A percentile compares a stretch with the other conserved stretches of the same genome.
These are phyloP conservation scores for Cydonia oblonga DNA, from an alignment of 331 rosid species.

Conservation along the genomic window DNA sequence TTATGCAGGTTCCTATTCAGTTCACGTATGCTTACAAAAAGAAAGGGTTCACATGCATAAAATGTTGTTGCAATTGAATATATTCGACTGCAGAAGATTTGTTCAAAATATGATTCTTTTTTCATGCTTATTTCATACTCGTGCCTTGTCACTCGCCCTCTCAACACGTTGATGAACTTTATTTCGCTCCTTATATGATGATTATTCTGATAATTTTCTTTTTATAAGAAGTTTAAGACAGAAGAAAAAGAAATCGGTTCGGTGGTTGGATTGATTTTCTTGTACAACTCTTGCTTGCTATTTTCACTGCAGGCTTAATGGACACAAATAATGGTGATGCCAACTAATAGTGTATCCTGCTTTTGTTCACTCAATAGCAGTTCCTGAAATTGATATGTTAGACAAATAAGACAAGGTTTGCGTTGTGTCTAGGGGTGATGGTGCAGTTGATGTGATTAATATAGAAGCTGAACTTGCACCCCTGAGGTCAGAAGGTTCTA, in stretches of 20 bases:
- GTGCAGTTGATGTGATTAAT: slow-evolving; percentile 51
- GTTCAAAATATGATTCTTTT: background rate
- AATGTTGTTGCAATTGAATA: background rate
- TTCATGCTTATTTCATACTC: background rate
- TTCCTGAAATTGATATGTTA: slow-evolving; percentile 75
- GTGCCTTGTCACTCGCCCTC: background rate
- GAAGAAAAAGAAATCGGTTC: no score
- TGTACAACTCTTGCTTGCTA: background rate
- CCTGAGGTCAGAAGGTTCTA: slow-evolving; percentile 38
- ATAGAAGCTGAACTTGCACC: slow-evolving; percentile 51
- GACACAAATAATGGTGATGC: slow-evolving; percentile 14
- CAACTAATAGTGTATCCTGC: slow-evolving; percentile 77
- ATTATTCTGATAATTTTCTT: background rate
- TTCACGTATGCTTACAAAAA: background rate
- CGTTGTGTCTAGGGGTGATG: slow-evolving; percentile 83
- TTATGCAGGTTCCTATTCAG: background rate
- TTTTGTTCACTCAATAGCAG: slow-evolving; percentile 72
- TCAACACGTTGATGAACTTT: background rate
- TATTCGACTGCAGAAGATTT: background rate
- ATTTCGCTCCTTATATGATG: background rate
- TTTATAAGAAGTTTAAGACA: no score
- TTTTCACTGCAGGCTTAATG: slow-evolving; percentile 28
- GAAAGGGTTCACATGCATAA: background rate
- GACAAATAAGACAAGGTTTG: slow-evolving; percentile 61
- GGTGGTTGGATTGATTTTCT: background rate